Percentiles rank a stretch among this genome's conserved stretches.
Evolutionary conservation across 208 protist genomes (phyloP).

Genomic region (Lotmaria passim): DNA sequence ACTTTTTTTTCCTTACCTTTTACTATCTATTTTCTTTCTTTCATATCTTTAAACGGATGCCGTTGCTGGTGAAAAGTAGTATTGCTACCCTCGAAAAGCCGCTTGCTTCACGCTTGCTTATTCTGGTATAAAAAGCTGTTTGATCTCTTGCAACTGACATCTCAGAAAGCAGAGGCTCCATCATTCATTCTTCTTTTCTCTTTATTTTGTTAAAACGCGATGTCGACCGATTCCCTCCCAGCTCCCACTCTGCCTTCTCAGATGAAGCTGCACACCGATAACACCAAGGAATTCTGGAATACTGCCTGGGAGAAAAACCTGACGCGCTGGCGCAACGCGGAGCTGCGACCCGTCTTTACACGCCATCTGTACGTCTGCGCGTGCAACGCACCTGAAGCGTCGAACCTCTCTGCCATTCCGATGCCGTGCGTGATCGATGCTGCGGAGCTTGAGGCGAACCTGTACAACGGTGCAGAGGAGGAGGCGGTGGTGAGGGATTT

Average conservation of each 20-base stretch:
- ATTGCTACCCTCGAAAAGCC: too few relatives aligned
- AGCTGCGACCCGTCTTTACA: constrained; percentile 43
- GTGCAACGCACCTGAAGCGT: constrained; percentile 1
- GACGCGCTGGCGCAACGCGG: constrained; percentile 44
- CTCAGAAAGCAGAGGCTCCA: too few relatives aligned
- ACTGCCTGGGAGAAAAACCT: constrained; percentile 43
- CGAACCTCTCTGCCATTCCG: background rate
- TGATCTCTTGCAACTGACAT: too few relatives aligned
- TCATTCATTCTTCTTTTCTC: background rate
- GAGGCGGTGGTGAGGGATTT: constrained; percentile 40
- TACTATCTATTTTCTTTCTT: background rate
- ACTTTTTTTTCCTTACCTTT: background rate
- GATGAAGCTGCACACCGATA: constrained; percentile 13
- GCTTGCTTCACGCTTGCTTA: too few relatives aligned
- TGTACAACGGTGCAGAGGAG: constrained; percentile 33
- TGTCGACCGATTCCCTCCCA: background rate
- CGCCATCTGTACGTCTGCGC: constrained; percentile 51
- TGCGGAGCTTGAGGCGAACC: constrained; percentile 13
- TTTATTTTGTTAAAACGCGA: background rate
- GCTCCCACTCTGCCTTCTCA: background rate
- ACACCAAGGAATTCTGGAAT: constrained; percentile 57
- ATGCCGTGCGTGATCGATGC: constrained; percentile 26
- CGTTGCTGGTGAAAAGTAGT: background rate
- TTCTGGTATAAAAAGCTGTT: too few relatives aligned
- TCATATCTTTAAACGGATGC: background rate